A percentile compares a stretch with the other conserved stretches of the same genome.
Conservation (phyloP, 306 rosid genomes). For the Cicer cuneatum region DNA sequence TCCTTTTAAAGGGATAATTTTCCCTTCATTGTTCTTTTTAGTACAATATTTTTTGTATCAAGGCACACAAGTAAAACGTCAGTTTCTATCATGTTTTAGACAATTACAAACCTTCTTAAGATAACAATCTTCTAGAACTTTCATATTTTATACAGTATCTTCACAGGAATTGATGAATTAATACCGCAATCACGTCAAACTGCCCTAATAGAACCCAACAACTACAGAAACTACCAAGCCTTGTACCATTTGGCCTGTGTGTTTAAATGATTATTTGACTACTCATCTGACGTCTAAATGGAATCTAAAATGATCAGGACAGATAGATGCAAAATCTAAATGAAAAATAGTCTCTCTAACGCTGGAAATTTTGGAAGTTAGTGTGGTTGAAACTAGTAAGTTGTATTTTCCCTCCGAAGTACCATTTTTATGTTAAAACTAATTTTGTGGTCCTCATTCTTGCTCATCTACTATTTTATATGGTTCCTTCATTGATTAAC, state of each 20-base stretch:
- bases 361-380: neutral
- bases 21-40: neutral
- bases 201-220: neutral
- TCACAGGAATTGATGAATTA: neutral
- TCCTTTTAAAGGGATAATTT: neutral
- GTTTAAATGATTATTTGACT: too few species aligned
- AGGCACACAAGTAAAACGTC: neutral
- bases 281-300: neutral
- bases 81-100: neutral
- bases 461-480: too few species aligned
- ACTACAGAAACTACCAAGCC: neutral
- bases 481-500: too few species aligned
- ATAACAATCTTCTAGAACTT: neutral
- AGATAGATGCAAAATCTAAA: neutral
- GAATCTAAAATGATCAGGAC: neutral
- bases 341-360: neutral
- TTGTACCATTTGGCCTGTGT: neutral
- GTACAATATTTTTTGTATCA: neutral
- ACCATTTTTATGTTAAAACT: too few species aligned
- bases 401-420: too few species aligned
- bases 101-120: neutral
- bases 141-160: neutral
- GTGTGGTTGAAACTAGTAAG: neutral
- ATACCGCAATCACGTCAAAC: neutral
- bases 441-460: too few species aligned